Conservation (phyloP, 352 stramenopile species). For the Phytophthora pistaciae region DNA sequence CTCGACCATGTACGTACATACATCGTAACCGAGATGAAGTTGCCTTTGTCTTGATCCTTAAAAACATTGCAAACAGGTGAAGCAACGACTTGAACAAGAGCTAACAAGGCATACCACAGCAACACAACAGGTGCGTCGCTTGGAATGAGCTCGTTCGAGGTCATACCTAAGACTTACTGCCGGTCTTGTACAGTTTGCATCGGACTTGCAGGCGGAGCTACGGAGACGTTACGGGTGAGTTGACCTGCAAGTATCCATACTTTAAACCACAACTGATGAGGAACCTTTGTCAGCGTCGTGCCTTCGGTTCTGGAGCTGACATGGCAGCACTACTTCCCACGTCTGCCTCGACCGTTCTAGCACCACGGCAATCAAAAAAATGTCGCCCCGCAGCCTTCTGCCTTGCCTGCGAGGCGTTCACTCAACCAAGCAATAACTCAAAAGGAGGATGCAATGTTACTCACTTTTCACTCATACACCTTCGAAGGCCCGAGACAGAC, state of each 20-base stretch:
- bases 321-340: conserved; percentile 68
- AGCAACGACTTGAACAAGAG: conserved; percentile 38
- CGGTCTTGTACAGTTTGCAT: conserved; percentile 48
- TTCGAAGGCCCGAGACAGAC: conserved; percentile 20
- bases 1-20: conserved; percentile 31
- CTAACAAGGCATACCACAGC: conserved; percentile 34
- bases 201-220: conserved; percentile 58
- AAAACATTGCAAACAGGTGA: conserved; percentile 21
- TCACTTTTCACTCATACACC: conserved; percentile 36
- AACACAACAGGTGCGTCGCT: conserved; percentile 41
- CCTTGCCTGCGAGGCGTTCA: conserved; percentile 12
- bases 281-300: conserved; percentile 41
- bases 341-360: conserved; percentile 25
- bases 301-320: conserved; percentile 58
- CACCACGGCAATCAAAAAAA: neutral
- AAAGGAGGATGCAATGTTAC: conserved; percentile 43
- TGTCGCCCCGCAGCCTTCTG: neutral
- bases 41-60: conserved; percentile 7
- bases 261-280: neutral
- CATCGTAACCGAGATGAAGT: neutral
- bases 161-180: neutral
- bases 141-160: neutral
- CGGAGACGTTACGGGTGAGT: conserved; percentile 69
- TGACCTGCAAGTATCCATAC: neutral
- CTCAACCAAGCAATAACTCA: conserved; percentile 32